Evolutionary conservation across 306 rosid genomes (phyloP).

Genomic region (Quillaja saponaria): DNA sequence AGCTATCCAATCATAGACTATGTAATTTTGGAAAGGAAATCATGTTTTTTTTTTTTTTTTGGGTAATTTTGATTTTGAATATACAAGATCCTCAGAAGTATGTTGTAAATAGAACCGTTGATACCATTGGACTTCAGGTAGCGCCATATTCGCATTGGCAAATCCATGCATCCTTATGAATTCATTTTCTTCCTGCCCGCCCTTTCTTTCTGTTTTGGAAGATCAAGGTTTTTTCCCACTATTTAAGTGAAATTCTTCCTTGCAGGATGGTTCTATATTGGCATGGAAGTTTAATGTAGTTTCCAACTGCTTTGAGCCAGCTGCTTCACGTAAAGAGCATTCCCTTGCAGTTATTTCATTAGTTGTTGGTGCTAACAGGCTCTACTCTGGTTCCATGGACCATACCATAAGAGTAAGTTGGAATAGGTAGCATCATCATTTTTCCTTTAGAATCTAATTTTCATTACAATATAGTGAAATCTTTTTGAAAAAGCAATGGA

Average conservation of each 20-base stretch:
- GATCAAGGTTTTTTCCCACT: slow-evolving; percentile 7
- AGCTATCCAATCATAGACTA: not conserved
- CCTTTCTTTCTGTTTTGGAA: slow-evolving; percentile 7
- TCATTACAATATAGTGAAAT: not conserved
- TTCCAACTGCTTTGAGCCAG: slow-evolving; percentile 81
- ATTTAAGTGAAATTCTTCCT: slow-evolving; percentile 24
- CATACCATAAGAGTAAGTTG: slow-evolving; percentile 69
- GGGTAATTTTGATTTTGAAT: not conserved
- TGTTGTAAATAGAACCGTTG: not conserved
- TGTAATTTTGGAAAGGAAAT: slow-evolving; percentile 8
- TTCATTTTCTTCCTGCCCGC: not conserved
- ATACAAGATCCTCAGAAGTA: not conserved
- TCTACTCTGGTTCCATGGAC: slow-evolving; percentile 98
- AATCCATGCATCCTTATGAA: slow-evolving; percentile 7
- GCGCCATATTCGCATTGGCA: not conserved
- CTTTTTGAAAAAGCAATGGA: slow-evolving; percentile 9
- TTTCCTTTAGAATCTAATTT: not conserved
- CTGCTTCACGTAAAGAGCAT: slow-evolving; percentile 78
- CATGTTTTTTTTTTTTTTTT: not conserved
- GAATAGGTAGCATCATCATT: slow-evolving; percentile 8
- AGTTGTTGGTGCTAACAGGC: slow-evolving; percentile 93
- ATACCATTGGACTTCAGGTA: not conserved
- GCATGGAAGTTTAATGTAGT: slow-evolving; percentile 82
- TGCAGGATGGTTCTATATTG: slow-evolving; percentile 90
- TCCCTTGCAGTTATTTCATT: slow-evolving; percentile 80